Evolutionary conservation across 345 rosid genomes (phyloP).

Genomic region (Noccaea caerulescens): DNA sequence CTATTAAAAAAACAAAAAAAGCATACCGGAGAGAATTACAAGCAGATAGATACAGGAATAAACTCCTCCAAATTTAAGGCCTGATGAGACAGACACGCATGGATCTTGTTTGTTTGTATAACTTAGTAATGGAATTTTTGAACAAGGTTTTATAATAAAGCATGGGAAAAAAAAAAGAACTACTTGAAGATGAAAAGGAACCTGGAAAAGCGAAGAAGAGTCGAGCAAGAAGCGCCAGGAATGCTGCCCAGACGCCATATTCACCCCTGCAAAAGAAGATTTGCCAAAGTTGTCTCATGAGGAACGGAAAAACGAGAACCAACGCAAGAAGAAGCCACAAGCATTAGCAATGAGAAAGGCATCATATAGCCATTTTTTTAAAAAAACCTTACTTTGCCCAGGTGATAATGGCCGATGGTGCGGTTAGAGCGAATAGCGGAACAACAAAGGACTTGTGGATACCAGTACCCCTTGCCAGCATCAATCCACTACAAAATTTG

Average conservation of each 20-base stretch:
- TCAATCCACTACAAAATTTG: constrained; percentile 53
- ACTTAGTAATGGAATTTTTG: not conserved
- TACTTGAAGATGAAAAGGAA: constrained; percentile 37
- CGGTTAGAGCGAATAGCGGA: constrained; percentile 77
- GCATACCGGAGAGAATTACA: constrained; percentile 15
- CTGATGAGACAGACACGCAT: not conserved
- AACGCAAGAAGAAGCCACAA: constrained; percentile 1
- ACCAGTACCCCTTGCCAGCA: constrained; percentile 77
- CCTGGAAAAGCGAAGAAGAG: constrained; percentile 88
- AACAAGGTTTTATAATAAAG: not conserved
- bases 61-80: not conserved
- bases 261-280: constrained; percentile 69
- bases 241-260: constrained; percentile 87
- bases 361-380: not conserved
- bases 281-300: constrained; percentile 1
- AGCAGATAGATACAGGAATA: not conserved
- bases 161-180: not conserved
- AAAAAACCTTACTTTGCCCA: constrained; percentile 81
- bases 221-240: constrained; percentile 79
- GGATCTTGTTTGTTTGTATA: not conserved
- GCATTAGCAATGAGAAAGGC: not conserved
- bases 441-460: constrained; percentile 77
- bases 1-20: constrained; percentile 39
- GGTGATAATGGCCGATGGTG: constrained; percentile 65
- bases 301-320: not conserved